Base-by-base conservation (phyloP, 2,329 filamentous ascomycete species). In the Ilyonectria robusta region DNA sequence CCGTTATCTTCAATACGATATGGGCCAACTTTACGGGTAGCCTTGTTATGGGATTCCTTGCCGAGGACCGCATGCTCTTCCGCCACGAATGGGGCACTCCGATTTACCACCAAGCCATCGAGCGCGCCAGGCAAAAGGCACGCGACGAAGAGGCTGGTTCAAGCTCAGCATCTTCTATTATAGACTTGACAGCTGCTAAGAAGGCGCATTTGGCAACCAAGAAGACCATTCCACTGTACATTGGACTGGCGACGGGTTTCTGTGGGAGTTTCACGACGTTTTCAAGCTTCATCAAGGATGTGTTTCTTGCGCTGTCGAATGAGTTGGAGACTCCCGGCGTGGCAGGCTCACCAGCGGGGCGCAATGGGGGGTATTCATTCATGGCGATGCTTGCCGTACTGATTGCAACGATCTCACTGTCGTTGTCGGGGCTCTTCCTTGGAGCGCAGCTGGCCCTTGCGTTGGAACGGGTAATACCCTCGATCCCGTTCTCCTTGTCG, bases 201-300 rank as follows among this genome's bases (percentile, higher is more conserved):
- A 88, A 91, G 76, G 85, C 85, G 1, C 89, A 93, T 76, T 79
- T 87, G 42, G 84, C 89, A 6, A 82, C 85, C 31, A 97, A 97
- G 78, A 97, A 97, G 83, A 93, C 93, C 0, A 92, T 97, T 31
- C 95, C 95, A 0, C 84, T 97, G 0, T 97, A 97, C 77, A 92
- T 97, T 65, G 95, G 93, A 57, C 88, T 98, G 6, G 89, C 93
- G 0, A 97, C 93, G 0, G 95, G 93, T 11, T 96, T 96, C 79
- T 97, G 94, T 75, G 94, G 95, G 68, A 95, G 93, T 71, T 93
- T 96, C 76, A 98, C 95, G 0, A 95, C 92, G 10, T 97, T 97
- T 80, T 97, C 94, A 0, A 90, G 91, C 21, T 97, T 97, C 77
- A 91, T 95, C 53, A 88, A 93, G 7, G 95, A 97, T 74, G 81